Evolutionary conservation across 2,329 filamentous ascomycete species (phyloP).

Genomic region (Aurifilum marmelostoma): DNA sequence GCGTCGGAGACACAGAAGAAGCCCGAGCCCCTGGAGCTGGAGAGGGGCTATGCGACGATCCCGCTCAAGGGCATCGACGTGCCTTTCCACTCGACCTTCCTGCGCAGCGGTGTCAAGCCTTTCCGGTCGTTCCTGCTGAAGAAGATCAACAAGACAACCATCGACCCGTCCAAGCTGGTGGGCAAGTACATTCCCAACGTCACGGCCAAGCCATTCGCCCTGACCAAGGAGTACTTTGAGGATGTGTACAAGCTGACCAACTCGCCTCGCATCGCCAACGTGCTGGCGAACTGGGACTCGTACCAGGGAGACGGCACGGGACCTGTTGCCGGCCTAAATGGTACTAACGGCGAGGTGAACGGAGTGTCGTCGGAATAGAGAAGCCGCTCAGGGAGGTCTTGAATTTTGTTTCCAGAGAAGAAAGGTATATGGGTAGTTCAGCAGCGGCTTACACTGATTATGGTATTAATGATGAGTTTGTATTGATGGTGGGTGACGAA

Average conservation of each 20-base stretch:
- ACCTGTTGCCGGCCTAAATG: slow-evolving; percentile 27
- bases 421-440: too few species aligned
- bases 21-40: slow-evolving; percentile 82
- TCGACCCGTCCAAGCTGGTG: slow-evolving; percentile 93
- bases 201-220: slow-evolving; percentile 90
- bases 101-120: slow-evolving; percentile 97
- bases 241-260: slow-evolving; percentile 96
- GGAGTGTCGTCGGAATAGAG: slow-evolving; percentile 23
- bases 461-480: not conserved
- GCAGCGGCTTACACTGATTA: slow-evolving; percentile 10
- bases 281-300: slow-evolving; percentile 85
- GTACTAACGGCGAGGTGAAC: slow-evolving; percentile 17
- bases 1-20: slow-evolving; percentile 87
- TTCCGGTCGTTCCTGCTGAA: slow-evolving; percentile 98
- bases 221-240: slow-evolving; percentile 99
- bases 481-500: slow-evolving; percentile 20
- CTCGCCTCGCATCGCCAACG: slow-evolving; percentile 73
- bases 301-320: slow-evolving; percentile 58
- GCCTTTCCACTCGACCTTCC: slow-evolving; percentile 98
- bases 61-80: slow-evolving; percentile 97
- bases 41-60: slow-evolving; percentile 96
- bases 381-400: too few species aligned
- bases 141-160: slow-evolving; percentile 99
- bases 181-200: slow-evolving; percentile 99
- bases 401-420: too few species aligned